Evolutionary conservation across 345 rosid genomes (phyloP).

Genomic region (Corchorus olitorius): DNA sequence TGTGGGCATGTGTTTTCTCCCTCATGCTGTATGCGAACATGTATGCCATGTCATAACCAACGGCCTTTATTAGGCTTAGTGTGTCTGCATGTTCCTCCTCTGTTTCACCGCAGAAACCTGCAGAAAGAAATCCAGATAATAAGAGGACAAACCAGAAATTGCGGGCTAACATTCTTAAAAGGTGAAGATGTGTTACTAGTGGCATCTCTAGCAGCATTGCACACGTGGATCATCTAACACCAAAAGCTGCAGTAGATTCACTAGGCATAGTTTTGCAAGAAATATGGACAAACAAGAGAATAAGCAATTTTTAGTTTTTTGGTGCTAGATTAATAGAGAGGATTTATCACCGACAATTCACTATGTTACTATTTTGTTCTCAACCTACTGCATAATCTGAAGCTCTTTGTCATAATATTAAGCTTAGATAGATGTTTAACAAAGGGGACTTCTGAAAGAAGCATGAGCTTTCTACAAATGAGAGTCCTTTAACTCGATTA

Average conservation of each 20-base stretch:
- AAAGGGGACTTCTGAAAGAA: slow-evolving; percentile 4
- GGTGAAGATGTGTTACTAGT: background rate
- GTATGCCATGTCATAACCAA: slow-evolving; percentile 94
- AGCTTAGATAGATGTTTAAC: background rate
- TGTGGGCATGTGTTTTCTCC: slow-evolving; percentile 88
- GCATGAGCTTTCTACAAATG: background rate
- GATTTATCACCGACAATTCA: background rate
- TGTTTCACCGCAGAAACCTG: slow-evolving; percentile 95
- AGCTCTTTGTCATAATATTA: background rate
- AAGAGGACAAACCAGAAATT: slow-evolving; percentile 11
- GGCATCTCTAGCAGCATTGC: background rate
- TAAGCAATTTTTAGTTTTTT: background rate
- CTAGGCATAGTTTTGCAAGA: background rate
- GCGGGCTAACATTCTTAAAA: background rate
- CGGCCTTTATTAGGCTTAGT: slow-evolving; percentile 62
- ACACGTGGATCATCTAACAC: slow-evolving; percentile 5
- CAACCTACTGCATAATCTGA: background rate
- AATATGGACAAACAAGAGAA: background rate
- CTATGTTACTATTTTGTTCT: background rate
- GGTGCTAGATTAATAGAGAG: background rate
- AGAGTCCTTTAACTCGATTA: background rate
- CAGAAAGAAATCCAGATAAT: slow-evolving; percentile 6
- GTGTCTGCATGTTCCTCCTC: slow-evolving; percentile 89
- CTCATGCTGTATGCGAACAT: slow-evolving; percentile 99
- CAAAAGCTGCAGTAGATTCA: background rate